Percentiles rank a stretch among this genome's conserved stretches.
phyloP scores from a whole-genome alignment of 306 rosid genomes.

The Medicago ruthenica region DNA sequence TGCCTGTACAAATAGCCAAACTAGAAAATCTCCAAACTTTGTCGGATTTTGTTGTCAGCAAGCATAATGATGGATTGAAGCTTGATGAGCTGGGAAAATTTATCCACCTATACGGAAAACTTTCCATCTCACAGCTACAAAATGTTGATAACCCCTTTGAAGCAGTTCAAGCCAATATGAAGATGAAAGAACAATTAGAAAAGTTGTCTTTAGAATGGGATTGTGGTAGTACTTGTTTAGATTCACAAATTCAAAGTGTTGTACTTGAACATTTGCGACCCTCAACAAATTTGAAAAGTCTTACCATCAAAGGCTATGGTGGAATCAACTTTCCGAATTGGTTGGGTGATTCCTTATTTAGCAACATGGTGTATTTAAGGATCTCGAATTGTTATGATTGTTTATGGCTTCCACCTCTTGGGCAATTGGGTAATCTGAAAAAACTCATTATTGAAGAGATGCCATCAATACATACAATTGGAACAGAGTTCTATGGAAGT shows the following conservation, averaged over 20 bases:
- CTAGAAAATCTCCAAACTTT: conserved; percentile 14
- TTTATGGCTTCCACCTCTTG: conserved; percentile 18
- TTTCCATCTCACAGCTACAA: not conserved
- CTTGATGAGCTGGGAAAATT: conserved; percentile 1
- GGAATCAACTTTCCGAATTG: conserved; percentile 28
- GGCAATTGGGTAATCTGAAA: not conserved
- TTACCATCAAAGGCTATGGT: conserved; percentile 18
- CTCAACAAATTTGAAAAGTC: conserved; percentile 14
- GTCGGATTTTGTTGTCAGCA: conserved; percentile 14
- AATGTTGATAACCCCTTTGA: conserved; percentile 14
- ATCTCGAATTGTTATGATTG: not conserved
- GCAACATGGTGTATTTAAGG: not conserved
- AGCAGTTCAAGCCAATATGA: not conserved
- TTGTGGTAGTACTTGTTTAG: not conserved
- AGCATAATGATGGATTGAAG: not conserved
- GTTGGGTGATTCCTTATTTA: not conserved
- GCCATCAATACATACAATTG: not conserved
- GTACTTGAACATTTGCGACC: conserved; percentile 33
- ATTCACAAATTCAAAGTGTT: not conserved
- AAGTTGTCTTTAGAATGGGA: conserved; percentile 28
- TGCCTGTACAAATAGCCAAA: conserved; percentile 1
- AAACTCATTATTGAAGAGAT: not conserved
- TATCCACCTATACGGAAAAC: not conserved
- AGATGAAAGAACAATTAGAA: not conserved
- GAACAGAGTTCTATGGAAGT: not conserved